These are phyloP conservation scores for Pythium brassicae DNA, from an alignment of 352 stramenopile genomes.

Conservation along the genomic window DNA sequence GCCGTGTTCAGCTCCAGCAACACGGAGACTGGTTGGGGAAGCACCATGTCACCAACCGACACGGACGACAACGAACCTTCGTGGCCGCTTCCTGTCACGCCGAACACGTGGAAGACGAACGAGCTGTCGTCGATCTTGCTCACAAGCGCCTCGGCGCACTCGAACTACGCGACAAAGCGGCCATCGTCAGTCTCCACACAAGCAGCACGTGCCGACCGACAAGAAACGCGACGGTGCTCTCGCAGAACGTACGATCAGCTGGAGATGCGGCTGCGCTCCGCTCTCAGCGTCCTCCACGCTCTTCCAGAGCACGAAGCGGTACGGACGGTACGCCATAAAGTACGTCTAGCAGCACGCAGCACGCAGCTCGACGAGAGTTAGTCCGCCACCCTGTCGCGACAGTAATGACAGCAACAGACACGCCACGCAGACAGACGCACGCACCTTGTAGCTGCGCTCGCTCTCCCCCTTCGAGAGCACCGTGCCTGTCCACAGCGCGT, in stretches of 20 bases:
- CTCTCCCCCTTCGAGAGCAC: conserved; percentile 58
- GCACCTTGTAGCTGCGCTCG: conserved; percentile 69
- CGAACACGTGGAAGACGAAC: conserved; percentile 60
- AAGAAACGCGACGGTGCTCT: neutral
- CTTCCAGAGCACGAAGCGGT: conserved; percentile 82
- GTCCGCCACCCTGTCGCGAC: neutral
- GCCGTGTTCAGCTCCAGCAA: neutral
- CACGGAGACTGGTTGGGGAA: too few relatives aligned
- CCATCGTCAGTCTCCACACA: neutral
- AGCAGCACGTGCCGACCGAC: neutral
- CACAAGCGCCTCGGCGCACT: conserved; percentile 47
- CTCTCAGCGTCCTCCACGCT: conserved; percentile 64
- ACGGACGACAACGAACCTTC: conserved; percentile 25
- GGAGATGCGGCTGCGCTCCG: conserved; percentile 38
- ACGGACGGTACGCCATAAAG: conserved; percentile 62
- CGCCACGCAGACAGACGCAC: neutral
- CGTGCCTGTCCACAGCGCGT: conserved; percentile 63
- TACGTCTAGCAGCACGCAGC: conserved; percentile 31
- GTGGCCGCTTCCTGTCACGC: conserved; percentile 33
- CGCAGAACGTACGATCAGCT: conserved; percentile 50
- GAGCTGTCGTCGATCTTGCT: conserved; percentile 60
- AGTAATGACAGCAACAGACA: conserved; percentile 4
- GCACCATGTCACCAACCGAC: neutral
- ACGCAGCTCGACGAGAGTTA: conserved; percentile 6
- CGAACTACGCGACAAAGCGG: conserved; percentile 37